Evolutionary conservation across 192 early-diverging fungal species (phyloP), one percentile per base, ranked within the genome.

Genomic region (Coemansia umbellata): DNA sequence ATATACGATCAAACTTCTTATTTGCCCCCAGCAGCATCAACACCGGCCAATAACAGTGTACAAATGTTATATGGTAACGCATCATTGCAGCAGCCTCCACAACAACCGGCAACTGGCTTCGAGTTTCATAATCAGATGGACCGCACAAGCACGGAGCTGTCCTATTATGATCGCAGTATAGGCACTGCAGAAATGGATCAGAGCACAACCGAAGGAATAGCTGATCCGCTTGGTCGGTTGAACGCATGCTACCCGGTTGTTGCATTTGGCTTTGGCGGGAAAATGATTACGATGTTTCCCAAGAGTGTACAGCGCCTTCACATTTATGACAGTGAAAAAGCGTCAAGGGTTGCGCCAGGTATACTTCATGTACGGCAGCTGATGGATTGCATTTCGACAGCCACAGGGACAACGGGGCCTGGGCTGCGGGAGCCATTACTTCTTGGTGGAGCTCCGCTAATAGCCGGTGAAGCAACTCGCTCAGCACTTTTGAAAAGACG

Each of bases 221-320:
- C n/a, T 9, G 60, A 63, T 41, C 61, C 72, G 8, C 52, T 67
- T 21, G 65, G 72, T 8, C 72, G 72, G 2, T 44, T 68, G 14
- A 39, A 26, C 3, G 65, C 65, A 10, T 53, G 65, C n/a, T 23
- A 77, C 23, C 87, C 87, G 3, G 47, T 89, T 22, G 67, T 82
- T 14, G 69, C 85, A 0, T 87, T 89, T 66, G 87, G 87, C n/a
- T 87, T 89, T 74, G 87, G 87, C 48, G 87, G 87, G 22, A 70
- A 78, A 40, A 57, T 89, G n/a, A 66, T 81, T 37, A 80, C 79
- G 3, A 83, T 84, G 60, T 86, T 88, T 55, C 87, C 87, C 40
- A 78, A 67, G 21, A 63, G 70, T 14, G 81, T 85, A 7, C 79
- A 84, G 73, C 67, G 78, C 35, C 74, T 82, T 33, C 78, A 67